These are phyloP conservation scores for Dillenia suffruticosa DNA, from an alignment of 164 flowering plant genomes.

Conservation along the genomic window DNA sequence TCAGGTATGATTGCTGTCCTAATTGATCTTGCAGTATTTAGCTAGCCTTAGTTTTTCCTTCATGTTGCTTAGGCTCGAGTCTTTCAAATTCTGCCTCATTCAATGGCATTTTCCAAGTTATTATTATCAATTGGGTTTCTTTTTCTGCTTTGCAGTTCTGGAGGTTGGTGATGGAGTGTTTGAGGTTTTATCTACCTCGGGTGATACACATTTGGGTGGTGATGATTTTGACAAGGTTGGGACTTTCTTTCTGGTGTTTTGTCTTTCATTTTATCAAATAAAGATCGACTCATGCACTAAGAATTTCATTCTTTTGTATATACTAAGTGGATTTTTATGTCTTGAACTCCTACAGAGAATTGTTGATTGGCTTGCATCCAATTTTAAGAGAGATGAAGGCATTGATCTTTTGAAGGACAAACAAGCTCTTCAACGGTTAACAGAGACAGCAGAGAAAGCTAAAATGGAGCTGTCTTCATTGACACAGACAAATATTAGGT, in stretches of 20 bases:
- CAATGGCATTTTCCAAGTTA: not conserved
- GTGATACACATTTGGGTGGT: constrained; percentile 85
- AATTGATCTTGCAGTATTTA: not conserved
- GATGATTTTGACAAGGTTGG: constrained; percentile 89
- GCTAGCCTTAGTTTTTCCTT: not conserved
- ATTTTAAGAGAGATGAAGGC: constrained; percentile 78
- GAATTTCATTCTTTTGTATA: too few species aligned
- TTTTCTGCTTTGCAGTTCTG: constrained; percentile 47
- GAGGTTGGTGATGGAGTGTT: constrained; percentile 94
- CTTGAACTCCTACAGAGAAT: constrained; percentile 30
- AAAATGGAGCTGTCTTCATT: constrained; percentile 71
- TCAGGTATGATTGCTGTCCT: constrained; percentile 52
- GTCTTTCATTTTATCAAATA: not conserved
- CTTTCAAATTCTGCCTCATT: too few species aligned
- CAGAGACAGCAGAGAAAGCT: constrained; percentile 72
- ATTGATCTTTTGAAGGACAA: constrained; percentile 70
- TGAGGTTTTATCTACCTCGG: constrained; percentile 83
- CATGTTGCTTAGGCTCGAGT: too few species aligned
- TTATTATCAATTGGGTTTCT: not conserved
- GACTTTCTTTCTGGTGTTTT: not conserved
- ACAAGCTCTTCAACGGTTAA: constrained; percentile 64
- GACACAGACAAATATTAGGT: constrained; percentile 66
- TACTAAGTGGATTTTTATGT: constrained; percentile 6
- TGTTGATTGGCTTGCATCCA: constrained; percentile 71
- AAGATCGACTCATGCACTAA: too few species aligned